A percentile compares a stretch with the other conserved stretches of the same genome.
phyloP scores from a whole-genome alignment of 768 basidiomycete genomes.

The Daedaleopsis nitida region DNA sequence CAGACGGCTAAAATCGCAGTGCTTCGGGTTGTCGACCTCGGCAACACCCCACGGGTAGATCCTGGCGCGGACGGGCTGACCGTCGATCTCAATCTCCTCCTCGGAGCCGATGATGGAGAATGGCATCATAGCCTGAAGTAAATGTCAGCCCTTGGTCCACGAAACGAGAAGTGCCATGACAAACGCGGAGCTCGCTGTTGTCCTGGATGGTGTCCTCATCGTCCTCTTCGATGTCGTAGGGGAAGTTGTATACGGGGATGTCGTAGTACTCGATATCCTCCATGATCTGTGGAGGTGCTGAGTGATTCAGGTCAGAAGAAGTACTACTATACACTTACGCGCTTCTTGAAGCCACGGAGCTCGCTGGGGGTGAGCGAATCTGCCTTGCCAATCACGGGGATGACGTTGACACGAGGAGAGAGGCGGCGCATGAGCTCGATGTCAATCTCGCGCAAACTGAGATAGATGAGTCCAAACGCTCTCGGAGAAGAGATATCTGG shows the following conservation, averaged over 20 bases:
- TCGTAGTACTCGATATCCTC: slow-evolving; percentile 99
- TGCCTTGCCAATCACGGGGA: slow-evolving; percentile 96
- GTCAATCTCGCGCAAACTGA: slow-evolving; percentile 93
- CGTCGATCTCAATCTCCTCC: slow-evolving; percentile 93
- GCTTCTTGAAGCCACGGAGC: slow-evolving; percentile 93
- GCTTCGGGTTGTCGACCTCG: slow-evolving; percentile 98
- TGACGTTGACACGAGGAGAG: slow-evolving; percentile 97
- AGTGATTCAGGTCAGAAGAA: slow-evolving; percentile 7
- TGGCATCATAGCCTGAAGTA: slow-evolving; percentile 77
- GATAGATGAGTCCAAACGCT: slow-evolving; percentile 5
- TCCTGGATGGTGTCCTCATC: slow-evolving; percentile 98
- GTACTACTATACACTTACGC: slow-evolving; percentile 47
- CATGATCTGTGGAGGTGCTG: slow-evolving; percentile 73
- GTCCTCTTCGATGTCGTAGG: slow-evolving; percentile 98
- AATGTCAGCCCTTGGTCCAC: slow-evolving; percentile 6
- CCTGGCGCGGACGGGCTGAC: slow-evolving; percentile 87
- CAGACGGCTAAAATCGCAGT: slow-evolving; percentile 97
- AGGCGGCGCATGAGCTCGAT: slow-evolving; percentile 98
- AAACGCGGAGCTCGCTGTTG: slow-evolving; percentile 90
- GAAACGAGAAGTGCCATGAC: slow-evolving; percentile 24
- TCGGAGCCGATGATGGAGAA: slow-evolving; percentile 98
- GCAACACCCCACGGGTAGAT: slow-evolving; percentile 99
- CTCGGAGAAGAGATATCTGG: neutral
- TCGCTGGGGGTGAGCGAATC: slow-evolving; percentile 94
- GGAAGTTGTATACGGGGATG: slow-evolving; percentile 99